phyloP scores from a whole-genome alignment of 2,329 filamentous ascomycete genomes.

The Microdochium paspali region DNA sequence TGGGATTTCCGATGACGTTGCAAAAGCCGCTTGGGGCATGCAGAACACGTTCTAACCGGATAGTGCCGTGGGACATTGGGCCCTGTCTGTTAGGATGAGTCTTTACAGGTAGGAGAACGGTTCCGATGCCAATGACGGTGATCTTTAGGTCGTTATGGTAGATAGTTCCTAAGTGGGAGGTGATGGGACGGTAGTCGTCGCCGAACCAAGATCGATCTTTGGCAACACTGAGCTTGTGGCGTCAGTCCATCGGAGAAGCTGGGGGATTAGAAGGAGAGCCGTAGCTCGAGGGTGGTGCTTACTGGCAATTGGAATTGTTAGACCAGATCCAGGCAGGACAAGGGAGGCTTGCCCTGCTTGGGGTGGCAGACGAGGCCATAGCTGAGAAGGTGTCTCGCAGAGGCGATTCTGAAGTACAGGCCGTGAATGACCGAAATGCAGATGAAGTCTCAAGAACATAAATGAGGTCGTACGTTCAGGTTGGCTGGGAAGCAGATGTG shows the following conservation, averaged over 20 bases:
- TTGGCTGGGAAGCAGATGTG: no score
- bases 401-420: no score
- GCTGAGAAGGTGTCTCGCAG: no score
- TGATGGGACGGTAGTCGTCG: background rate
- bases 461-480: no score
- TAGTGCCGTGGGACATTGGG: background rate
- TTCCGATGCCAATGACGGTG: background rate
- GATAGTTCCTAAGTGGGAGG: background rate
- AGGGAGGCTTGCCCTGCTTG: background rate
- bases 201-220: background rate
- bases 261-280: background rate
- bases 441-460: no score
- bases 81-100: background rate
- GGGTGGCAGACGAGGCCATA: background rate
- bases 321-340: background rate
- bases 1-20: background rate
- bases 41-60: background rate
- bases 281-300: background rate
- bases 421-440: no score
- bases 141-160: background rate
- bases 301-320: background rate
- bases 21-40: background rate
- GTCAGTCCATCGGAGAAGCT: background rate
- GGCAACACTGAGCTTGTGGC: background rate
- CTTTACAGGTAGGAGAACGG: background rate